A percentile compares a stretch with the other conserved stretches of the same genome.
phyloP scores from a whole-genome alignment of 1,139 yeast genomes.

The Saccharomycopsis hybrid region DNA sequence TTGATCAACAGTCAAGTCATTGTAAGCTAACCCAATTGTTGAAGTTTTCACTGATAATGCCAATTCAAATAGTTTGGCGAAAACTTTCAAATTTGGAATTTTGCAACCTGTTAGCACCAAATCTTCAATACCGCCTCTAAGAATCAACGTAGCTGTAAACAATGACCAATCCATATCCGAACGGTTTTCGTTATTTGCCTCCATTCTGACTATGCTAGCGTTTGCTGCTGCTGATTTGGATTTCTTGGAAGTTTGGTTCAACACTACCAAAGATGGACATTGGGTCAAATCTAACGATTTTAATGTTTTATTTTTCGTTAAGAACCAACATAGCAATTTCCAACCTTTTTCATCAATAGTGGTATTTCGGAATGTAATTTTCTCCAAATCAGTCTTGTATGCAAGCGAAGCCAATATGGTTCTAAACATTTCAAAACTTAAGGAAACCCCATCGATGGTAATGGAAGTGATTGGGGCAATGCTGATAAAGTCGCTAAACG shows the following conservation, averaged over 20 bases:
- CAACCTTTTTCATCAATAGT: slow-evolving; percentile 65
- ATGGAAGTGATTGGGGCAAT: slow-evolving; percentile 67
- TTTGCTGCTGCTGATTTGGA: slow-evolving; percentile 15
- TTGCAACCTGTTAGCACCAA: slow-evolving; percentile 67
- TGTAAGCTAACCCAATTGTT: slow-evolving; percentile 65
- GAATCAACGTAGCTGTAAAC: slow-evolving; percentile 59
- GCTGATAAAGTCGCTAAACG: slow-evolving; percentile 69
- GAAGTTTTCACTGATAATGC: slow-evolving; percentile 48
- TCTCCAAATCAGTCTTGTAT: slow-evolving; percentile 55
- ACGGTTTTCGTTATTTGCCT: slow-evolving; percentile 49
- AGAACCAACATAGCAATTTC: slow-evolving; percentile 63
- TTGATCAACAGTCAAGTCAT: slow-evolving; percentile 44
- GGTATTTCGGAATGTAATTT: slow-evolving; percentile 64
- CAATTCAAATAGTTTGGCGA: slow-evolving; percentile 49
- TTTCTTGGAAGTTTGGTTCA: slow-evolving; percentile 2
- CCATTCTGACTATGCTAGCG: slow-evolving; percentile 43
- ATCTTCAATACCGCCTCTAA: slow-evolving; percentile 69
- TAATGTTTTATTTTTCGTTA: slow-evolving; percentile 52
- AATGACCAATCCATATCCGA: slow-evolving; percentile 74
- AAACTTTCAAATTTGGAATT: slow-evolving; percentile 47
- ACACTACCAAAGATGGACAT: slow-evolving; percentile 30
- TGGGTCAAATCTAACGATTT: slow-evolving; percentile 62
- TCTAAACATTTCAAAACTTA: slow-evolving; percentile 59
- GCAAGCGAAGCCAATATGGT: slow-evolving; percentile 55
- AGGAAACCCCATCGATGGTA: slow-evolving; percentile 61